phyloP scores from a whole-genome alignment of 2,329 filamentous ascomycete genomes.

The Claviceps digitariae region DNA sequence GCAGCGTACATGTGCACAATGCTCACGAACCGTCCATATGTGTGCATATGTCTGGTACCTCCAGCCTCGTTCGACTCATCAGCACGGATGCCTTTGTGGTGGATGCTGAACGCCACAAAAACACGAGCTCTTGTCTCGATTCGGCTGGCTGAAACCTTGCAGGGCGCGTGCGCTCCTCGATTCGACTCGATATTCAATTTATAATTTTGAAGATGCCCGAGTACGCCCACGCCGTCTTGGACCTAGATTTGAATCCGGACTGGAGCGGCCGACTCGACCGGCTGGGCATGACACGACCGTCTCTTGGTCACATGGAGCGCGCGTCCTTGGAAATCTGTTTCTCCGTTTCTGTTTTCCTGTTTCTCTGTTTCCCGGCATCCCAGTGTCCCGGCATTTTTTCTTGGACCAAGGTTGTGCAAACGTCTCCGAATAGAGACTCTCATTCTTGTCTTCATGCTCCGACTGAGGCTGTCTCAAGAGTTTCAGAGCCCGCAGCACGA shows the following conservation, averaged over 20 bases:
- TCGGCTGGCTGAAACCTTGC: slow-evolving; percentile 1
- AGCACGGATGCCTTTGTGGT: background rate
- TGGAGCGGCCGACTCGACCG: background rate
- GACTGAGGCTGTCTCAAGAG: background rate
- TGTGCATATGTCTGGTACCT: too few species aligned
- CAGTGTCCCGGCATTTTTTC: background rate
- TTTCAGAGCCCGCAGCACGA: background rate
- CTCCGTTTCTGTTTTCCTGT: too few species aligned
- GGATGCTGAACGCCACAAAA: background rate
- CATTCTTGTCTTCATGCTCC: background rate
- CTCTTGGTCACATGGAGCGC: background rate
- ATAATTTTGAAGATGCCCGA: background rate
- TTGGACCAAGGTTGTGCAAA: background rate
- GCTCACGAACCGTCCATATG: too few species aligned
- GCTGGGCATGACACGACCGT: background rate
- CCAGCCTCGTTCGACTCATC: too few species aligned
- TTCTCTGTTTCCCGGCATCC: background rate
- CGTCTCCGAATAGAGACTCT: background rate
- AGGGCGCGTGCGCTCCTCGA: background rate
- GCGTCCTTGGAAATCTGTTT: background rate
- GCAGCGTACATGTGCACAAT: too few species aligned
- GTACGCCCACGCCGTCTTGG: background rate
- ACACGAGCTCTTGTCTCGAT: background rate
- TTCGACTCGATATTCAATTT: background rate
- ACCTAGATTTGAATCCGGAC: background rate